These are phyloP conservation scores for Trichosporon asahii DNA, from an alignment of 1,284 basidiomycete species.

Conservation along the genomic window DNA sequence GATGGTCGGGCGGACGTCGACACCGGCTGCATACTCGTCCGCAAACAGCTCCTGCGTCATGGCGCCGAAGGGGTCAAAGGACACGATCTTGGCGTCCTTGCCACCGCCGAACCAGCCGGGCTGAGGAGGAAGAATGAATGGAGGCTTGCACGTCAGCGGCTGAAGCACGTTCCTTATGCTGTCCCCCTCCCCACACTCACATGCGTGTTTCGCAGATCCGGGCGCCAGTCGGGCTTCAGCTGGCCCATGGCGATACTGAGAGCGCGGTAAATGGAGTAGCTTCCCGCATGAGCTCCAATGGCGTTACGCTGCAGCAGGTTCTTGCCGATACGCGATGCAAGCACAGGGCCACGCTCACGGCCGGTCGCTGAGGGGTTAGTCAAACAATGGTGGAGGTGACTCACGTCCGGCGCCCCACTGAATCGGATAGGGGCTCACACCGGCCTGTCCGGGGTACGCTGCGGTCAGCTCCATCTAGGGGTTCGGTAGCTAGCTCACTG, in stretches of 20 bases:
- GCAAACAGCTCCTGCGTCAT: constrained; percentile 76
- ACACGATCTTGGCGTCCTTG: constrained; percentile 72
- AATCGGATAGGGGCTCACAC: constrained; percentile 72
- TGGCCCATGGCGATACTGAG: constrained; percentile 87
- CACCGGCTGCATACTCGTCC: constrained; percentile 62
- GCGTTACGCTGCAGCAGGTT: constrained; percentile 89
- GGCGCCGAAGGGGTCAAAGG: constrained; percentile 93
- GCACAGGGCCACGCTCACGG: constrained; percentile 70
- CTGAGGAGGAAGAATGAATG: constrained; percentile 75
- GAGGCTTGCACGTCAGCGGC: constrained; percentile 57
- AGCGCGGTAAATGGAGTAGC: constrained; percentile 91
- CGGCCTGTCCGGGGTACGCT: constrained; percentile 71
- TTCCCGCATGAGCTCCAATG: constrained; percentile 88
- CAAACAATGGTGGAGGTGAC: background rate
- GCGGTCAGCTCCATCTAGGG: constrained; percentile 7
- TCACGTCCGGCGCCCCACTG: constrained; percentile 75
- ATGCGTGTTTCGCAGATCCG: constrained; percentile 81
- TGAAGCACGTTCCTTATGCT: background rate
- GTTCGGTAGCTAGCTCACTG: constrained; percentile 30
- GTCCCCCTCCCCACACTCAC: constrained; percentile 26
- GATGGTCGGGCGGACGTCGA: constrained; percentile 85
- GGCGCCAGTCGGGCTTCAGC: constrained; percentile 77
- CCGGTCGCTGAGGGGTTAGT: constrained; percentile 29
- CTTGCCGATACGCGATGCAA: constrained; percentile 79
- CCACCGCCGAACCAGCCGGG: constrained; percentile 69